These are phyloP conservation scores for Metschnikowia bowlesiae DNA, from an alignment of 805 yeast genomes.

Conservation along the genomic window DNA sequence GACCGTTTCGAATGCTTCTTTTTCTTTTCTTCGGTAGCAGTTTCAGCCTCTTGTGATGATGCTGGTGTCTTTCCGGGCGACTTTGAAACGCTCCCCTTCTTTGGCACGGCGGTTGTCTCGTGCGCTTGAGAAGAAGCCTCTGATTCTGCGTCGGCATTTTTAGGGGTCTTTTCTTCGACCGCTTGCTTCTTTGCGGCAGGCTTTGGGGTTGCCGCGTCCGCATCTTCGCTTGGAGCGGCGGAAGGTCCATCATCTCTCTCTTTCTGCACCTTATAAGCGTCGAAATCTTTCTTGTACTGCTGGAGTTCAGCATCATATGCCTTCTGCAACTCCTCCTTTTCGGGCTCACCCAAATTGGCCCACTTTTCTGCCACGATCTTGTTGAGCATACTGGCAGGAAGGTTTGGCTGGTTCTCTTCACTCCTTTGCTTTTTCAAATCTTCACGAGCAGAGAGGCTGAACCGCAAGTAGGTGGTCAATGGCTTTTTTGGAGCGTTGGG, in stretches of 20 bases:
- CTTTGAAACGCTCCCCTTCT: background rate
- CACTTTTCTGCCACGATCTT: conserved; percentile 75
- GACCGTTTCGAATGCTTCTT: conserved; percentile 11
- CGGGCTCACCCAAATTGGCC: conserved; percentile 66
- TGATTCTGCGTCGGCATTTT: background rate
- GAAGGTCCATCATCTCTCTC: conserved; percentile 5
- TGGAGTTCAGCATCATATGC: conserved; percentile 46
- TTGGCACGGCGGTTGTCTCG: background rate
- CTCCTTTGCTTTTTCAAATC: conserved; percentile 65
- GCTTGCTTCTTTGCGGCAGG: conserved; percentile 2
- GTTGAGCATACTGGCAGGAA: conserved; percentile 73
- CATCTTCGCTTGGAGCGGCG: background rate
- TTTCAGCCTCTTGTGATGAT: background rate
- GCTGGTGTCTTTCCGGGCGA: background rate
- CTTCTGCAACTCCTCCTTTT: conserved; percentile 67
- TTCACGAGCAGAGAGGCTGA: conserved; percentile 69
- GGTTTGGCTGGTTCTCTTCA: conserved; percentile 51
- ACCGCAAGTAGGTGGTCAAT: conserved; percentile 76
- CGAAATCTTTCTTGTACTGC: conserved; percentile 29
- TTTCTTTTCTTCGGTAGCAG: conserved; percentile 13
- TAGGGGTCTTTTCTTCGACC: background rate
- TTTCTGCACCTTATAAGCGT: conserved; percentile 30
- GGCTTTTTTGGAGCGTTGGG: conserved; percentile 97
- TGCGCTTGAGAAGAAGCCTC: background rate
- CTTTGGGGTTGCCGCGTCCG: conserved; percentile 1